Evolutionary conservation across 345 rosid genomes (phyloP).

Genomic region (Firmiana major): DNA sequence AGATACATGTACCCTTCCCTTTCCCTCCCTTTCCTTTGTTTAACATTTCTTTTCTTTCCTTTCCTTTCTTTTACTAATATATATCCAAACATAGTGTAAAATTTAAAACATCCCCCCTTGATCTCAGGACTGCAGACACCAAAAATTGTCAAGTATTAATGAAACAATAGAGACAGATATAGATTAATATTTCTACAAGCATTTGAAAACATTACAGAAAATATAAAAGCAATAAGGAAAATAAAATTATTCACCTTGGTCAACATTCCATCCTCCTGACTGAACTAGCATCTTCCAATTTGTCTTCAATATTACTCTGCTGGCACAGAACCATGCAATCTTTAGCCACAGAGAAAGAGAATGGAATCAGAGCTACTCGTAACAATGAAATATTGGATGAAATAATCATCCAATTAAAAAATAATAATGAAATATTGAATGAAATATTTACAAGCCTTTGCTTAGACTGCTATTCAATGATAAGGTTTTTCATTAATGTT

Average conservation of each 20-base stretch:
- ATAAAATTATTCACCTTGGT: not conserved
- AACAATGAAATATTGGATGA: not conserved
- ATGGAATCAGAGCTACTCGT: not conserved
- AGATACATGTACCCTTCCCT: too few species aligned
- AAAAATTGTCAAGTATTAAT: not conserved
- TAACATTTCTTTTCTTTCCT: too few species aligned
- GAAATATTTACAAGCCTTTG: too few species aligned
- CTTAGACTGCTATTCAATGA: too few species aligned
- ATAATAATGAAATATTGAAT: too few species aligned
- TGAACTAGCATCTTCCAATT: not conserved
- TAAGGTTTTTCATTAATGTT: too few species aligned
- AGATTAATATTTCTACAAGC: not conserved
- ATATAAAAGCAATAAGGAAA: conserved; percentile 1
- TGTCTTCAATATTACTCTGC: not conserved
- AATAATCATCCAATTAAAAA: not conserved
- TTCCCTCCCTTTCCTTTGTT: too few species aligned
- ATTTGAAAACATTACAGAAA: conserved; percentile 3
- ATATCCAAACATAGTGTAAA: too few species aligned
- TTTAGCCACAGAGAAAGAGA: not conserved
- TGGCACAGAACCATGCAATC: not conserved
- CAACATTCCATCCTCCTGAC: not conserved
- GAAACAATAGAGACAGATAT: not conserved
- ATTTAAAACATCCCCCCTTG: not conserved
- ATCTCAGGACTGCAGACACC: not conserved
- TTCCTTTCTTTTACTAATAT: too few species aligned